These are phyloP conservation scores for Annona cherimola DNA, from an alignment of 164 flowering plant genomes.

Conservation along the genomic window DNA sequence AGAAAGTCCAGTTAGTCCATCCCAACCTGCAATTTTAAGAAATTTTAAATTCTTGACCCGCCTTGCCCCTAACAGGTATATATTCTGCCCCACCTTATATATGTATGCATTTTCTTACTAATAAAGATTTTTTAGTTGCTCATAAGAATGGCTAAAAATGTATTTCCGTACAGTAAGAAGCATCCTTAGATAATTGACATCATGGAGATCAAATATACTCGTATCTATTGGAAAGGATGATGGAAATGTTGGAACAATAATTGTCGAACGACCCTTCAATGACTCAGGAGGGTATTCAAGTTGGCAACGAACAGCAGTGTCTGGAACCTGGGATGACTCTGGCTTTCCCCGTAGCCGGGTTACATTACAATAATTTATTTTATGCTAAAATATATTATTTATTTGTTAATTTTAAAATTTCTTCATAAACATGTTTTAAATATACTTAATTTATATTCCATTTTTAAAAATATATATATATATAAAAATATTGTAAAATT, in stretches of 20 bases:
- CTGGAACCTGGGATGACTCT: conserved; percentile 85
- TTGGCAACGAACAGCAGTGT: conserved; percentile 93
- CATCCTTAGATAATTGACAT: conserved; percentile 31
- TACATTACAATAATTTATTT: too few species aligned
- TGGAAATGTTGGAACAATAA: conserved; percentile 91
- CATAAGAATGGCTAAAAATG: neutral
- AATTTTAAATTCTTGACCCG: conserved; percentile 82
- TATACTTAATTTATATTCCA: too few species aligned
- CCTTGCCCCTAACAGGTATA: conserved; percentile 87
- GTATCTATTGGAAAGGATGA: conserved; percentile 77
- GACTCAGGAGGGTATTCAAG: conserved; percentile 72
- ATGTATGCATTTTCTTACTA: too few species aligned
- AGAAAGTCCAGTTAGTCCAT: conserved; percentile 99
- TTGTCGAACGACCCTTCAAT: conserved; percentile 88
- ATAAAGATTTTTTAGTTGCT: too few species aligned
- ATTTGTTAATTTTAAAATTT: too few species aligned
- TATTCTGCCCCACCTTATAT: conserved; percentile 42
- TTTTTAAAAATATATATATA: too few species aligned
- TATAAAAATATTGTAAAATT: too few species aligned
- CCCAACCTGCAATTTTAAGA: conserved; percentile 91
- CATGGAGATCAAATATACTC: conserved; percentile 48
- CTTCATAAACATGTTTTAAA: too few species aligned
- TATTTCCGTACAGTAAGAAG: too few species aligned
- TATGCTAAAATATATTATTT: too few species aligned
- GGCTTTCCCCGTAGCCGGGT: too few species aligned